phyloP scores from a whole-genome alignment of 148 eudicot genomes.

The Camellia sinensis region DNA sequence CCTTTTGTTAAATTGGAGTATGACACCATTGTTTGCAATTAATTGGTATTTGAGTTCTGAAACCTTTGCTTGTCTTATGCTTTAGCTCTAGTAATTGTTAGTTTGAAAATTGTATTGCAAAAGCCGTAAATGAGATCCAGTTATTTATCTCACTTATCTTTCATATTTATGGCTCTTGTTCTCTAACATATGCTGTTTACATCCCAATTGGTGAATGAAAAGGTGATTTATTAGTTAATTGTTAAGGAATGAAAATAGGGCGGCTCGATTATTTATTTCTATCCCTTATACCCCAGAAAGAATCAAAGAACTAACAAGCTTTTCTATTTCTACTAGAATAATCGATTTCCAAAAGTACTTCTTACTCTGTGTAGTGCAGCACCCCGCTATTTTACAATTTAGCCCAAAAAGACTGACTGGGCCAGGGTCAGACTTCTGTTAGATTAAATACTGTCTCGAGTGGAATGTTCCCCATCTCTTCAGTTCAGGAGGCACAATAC shows the following conservation, averaged over 20 bases:
- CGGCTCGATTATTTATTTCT: neutral
- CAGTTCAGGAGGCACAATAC: no score
- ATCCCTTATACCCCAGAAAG: neutral
- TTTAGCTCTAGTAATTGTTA: neutral
- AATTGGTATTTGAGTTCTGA: neutral
- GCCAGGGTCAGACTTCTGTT: no score
- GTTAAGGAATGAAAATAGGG: neutral
- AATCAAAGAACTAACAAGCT: no score
- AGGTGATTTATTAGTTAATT: neutral
- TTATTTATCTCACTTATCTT: neutral
- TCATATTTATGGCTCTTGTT: neutral
- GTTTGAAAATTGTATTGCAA: neutral
- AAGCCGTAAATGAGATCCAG: neutral
- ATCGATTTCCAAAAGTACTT: no score
- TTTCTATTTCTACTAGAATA: no score
- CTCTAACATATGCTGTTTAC: neutral
- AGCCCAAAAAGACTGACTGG: no score
- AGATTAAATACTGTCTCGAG: no score
- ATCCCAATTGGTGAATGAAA: neutral
- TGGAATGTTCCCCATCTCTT: no score
- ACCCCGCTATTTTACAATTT: no score
- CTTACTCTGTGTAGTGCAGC: no score
- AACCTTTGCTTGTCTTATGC: neutral
- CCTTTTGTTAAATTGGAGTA: conserved; percentile 3
- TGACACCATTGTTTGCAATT: neutral